Percentiles rank a stretch among this genome's conserved stretches.
phyloP scores from a whole-genome alignment of 208 protist species.

The Porcisia deanei region DNA sequence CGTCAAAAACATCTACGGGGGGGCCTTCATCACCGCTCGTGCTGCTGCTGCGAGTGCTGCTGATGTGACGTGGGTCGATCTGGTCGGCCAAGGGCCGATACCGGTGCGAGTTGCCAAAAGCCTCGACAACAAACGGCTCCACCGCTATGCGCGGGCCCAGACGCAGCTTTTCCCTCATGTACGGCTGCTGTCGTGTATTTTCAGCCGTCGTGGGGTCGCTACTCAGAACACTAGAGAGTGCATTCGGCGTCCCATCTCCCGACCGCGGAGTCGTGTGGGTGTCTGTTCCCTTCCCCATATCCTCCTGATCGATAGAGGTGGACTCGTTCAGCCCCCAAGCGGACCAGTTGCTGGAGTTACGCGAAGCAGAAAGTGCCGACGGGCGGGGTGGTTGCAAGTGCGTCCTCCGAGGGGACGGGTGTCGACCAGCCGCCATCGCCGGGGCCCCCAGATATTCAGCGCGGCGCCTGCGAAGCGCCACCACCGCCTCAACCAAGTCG shows the following conservation, averaged over 20 bases:
- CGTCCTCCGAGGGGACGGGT: not conserved
- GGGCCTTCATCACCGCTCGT: not conserved
- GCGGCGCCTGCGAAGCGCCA: not conserved
- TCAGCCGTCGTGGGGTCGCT: not conserved
- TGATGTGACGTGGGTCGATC: not conserved
- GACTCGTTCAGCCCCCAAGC: not conserved
- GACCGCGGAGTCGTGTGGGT: not conserved
- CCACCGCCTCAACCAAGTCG: not conserved
- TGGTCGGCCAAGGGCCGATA: constrained; percentile 13
- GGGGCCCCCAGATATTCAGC: not conserved
- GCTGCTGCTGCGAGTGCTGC: not conserved
- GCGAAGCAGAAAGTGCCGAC: not conserved
- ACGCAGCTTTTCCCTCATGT: constrained; percentile 9
- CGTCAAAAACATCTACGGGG: not conserved
- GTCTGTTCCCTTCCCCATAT: not conserved
- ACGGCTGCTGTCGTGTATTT: not conserved
- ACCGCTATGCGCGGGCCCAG: constrained; percentile 20
- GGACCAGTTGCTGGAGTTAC: not conserved
- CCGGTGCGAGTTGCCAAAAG: constrained; percentile 18
- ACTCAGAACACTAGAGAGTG: not conserved
- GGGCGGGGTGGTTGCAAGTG: not conserved
- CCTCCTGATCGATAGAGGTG: not conserved
- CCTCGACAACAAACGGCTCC: constrained; percentile 16
- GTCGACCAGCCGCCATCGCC: not conserved
- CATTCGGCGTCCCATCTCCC: not conserved